These are phyloP conservation scores for Umbelopsis sp. DNA, from an alignment of 371 early-diverging fungal genomes.

Conservation along the genomic window DNA sequence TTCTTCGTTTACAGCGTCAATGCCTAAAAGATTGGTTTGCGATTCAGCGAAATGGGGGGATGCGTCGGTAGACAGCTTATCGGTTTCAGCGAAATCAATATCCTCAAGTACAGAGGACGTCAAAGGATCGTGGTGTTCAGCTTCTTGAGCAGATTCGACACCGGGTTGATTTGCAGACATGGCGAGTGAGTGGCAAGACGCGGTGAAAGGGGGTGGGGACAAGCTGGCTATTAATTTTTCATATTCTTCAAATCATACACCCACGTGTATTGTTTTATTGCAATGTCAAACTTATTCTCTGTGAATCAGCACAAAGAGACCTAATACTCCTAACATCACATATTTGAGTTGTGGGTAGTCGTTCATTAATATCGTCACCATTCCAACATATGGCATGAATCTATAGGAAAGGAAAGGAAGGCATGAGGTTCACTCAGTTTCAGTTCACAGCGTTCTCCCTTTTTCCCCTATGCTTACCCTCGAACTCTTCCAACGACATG, in stretches of 20 bases:
- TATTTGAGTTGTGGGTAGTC: slow-evolving; percentile 92
- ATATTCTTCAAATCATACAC: not conserved
- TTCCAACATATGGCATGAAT: slow-evolving; percentile 93
- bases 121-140: slow-evolving; percentile 5
- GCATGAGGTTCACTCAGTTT: not conserved
- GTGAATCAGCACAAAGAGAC: slow-evolving; percentile 69
- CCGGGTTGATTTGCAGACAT: slow-evolving; percentile 12
- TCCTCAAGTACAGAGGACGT: slow-evolving; percentile 4
- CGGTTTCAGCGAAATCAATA: not conserved
- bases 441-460: no score
- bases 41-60: not conserved
- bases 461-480: slow-evolving; percentile 54
- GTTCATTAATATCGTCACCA: slow-evolving; percentile 95
- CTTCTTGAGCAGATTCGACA: slow-evolving; percentile 5
- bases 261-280: not conserved
- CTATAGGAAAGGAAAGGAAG: slow-evolving; percentile 33
- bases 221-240: no score
- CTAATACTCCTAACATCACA: slow-evolving; percentile 78
- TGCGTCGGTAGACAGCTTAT: not conserved
- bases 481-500: slow-evolving; percentile 90
- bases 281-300: slow-evolving; percentile 44
- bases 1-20: not conserved
- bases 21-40: not conserved
- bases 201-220: not conserved
- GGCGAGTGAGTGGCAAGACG: slow-evolving; percentile 8